Base-by-base conservation (phyloP, 2,329 filamentous ascomycete genomes). In the Trichoderma asperellum region DNA sequence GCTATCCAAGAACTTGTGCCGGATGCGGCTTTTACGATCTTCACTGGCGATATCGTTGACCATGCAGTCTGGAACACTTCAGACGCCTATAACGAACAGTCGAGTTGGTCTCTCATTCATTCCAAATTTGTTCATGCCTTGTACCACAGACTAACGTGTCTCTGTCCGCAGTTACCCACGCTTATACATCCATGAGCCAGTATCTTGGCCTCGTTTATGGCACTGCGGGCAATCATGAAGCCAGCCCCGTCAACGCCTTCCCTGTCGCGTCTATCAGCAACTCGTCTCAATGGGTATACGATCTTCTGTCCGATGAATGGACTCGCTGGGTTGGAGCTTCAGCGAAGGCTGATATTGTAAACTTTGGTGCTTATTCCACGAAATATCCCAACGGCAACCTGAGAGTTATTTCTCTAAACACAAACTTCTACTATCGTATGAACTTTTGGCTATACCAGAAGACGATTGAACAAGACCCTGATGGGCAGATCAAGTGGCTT, bases 41-140 rank as follows among this genome's bases (percentile, higher is more conserved):
- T 88, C 76, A 89, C 87, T 0, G 87, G 87, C 6, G 87, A 89
- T 70, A 81, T 89, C 34, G 80, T 88, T 11, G 84, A 87, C 68
- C 85, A 87, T 68, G 82, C 80, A 2, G 74, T 85, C 60, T 85
- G 84, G 84, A 79, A 81, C 66, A 84, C 83, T 2, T 80, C 78
- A 27, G 59, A 75, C 55, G 56, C 74, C 16, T 76, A 77, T 66
- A 81, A 81, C 57, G 69, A 73, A 18, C 62, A 76, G 8, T 71
- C 73, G 37, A 79, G 79, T 80, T 10, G 64, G 58, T 76, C 68
- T 12, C 8, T n/a, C 0, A 21, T 1, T 49, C 37, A 14, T 5
- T 21, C 37, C 49, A 18, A 49, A 29, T 16, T 0, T 24, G 32
- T 37, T 58, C 24, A 43, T 43, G 7, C 40, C 18, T 8, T 32